A percentile compares a stretch with the other conserved stretches of the same genome.
Evolutionary conservation across 2,329 filamentous ascomycete genomes (phyloP).

Genomic region (Pseudogymnoascus sp.): DNA sequence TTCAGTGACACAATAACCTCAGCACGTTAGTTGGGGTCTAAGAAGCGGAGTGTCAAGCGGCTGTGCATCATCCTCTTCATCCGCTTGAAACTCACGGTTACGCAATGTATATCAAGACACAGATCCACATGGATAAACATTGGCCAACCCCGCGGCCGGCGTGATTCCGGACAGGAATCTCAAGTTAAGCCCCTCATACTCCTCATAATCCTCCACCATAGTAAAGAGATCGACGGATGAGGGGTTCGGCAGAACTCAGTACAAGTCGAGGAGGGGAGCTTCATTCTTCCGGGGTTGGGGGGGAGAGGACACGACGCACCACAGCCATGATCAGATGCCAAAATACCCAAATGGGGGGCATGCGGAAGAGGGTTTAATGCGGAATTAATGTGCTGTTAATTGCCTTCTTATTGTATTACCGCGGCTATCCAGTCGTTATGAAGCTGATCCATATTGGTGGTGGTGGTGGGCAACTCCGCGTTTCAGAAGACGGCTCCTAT

Average conservation of each 20-base stretch:
- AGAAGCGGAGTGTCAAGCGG: constrained; percentile 4
- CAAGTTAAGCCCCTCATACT: background rate
- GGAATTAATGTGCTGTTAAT: constrained; percentile 1
- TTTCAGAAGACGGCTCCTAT: background rate
- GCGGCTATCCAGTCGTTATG: background rate
- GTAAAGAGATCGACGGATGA: background rate
- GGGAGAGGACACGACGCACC: too few relatives aligned
- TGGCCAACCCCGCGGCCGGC: background rate
- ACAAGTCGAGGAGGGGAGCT: background rate
- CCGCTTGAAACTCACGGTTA: background rate
- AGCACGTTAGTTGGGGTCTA: background rate
- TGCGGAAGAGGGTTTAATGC: background rate
- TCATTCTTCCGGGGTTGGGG: background rate
- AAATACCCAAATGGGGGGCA: too few relatives aligned
- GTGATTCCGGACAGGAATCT: background rate
- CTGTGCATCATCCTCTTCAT: background rate
- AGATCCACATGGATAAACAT: constrained; percentile 5
- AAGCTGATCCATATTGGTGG: background rate
- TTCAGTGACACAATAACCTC: background rate
- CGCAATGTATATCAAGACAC: background rate
- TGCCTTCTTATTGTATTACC: background rate
- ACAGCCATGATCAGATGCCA: too few relatives aligned
- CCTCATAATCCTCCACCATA: background rate
- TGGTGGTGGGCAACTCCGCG: background rate
- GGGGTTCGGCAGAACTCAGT: constrained; percentile 3